These are phyloP conservation scores for Scedosporium boydii DNA, from an alignment of 2,329 filamentous ascomycete species.

Conservation along the genomic window DNA sequence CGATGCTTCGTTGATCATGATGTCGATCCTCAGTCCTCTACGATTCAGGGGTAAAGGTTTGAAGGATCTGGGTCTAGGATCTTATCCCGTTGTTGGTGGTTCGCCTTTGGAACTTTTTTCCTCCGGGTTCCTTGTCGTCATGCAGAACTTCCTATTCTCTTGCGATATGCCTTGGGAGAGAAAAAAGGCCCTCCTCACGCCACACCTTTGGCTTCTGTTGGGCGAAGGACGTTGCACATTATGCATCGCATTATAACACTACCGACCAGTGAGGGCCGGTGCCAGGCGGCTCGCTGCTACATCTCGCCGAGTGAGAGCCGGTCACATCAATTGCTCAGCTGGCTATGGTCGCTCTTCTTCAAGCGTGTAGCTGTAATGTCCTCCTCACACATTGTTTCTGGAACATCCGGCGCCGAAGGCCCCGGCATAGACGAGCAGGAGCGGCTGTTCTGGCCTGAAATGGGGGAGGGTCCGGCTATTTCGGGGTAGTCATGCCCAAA, in stretches of 20 bases:
- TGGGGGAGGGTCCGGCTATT: neutral
- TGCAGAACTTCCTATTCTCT: neutral
- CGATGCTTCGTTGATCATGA: slow-evolving; percentile 3
- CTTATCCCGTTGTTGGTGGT: no score
- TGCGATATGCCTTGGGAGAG: neutral
- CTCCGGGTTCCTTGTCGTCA: neutral
- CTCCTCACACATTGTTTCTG: neutral
- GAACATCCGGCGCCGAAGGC: neutral
- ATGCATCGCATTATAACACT: neutral
- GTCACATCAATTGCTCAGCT: neutral
- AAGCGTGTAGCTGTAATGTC: neutral
- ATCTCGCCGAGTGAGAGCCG: neutral
- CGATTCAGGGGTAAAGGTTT: neutral
- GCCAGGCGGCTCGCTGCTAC: neutral
- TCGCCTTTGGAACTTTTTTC: neutral
- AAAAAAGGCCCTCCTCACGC: neutral
- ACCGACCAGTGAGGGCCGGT: neutral
- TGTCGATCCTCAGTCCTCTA: neutral
- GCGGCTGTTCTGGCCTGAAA: neutral
- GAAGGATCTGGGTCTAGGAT: no score
- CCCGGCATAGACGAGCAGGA: no score
- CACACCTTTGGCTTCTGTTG: no score
- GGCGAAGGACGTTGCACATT: no score
- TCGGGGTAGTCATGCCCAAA: neutral
- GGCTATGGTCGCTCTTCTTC: neutral